A percentile compares a stretch with the other conserved stretches of the same genome.
Evolutionary conservation across 2,329 filamentous ascomycete genomes (phyloP).

Genomic region (Aspergillus luchuensis): DNA sequence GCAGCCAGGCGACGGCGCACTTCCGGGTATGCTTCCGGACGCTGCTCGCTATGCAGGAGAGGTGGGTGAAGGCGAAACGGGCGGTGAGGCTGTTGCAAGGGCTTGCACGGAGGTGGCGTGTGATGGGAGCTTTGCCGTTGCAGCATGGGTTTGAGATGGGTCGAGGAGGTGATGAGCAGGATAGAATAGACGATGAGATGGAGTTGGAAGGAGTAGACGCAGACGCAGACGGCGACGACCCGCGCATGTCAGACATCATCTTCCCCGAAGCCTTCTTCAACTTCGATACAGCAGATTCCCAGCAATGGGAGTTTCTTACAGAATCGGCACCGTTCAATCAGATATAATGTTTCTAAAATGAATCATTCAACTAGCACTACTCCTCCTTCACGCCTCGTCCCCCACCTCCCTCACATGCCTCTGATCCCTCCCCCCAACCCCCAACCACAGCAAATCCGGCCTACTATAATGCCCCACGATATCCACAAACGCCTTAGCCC

Average conservation of each 20-base stretch:
- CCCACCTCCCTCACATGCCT: background rate
- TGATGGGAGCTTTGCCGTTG: background rate
- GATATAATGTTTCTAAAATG: too few species aligned
- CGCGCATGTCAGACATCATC: too few species aligned
- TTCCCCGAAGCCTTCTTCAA: too few species aligned
- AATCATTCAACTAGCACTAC: too few species aligned
- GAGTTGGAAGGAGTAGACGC: too few species aligned
- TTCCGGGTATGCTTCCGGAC: background rate
- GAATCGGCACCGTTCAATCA: too few species aligned
- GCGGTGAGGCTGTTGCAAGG: background rate
- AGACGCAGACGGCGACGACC: too few species aligned
- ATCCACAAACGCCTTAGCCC: conserved; percentile 15
- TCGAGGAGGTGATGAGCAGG: too few species aligned
- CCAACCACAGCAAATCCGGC: background rate
- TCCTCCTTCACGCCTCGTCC: too few species aligned
- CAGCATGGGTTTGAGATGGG: background rate
- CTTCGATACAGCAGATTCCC: too few species aligned
- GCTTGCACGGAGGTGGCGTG: background rate
- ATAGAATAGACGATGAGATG: too few species aligned
- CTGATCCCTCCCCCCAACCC: background rate
- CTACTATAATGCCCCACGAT: background rate
- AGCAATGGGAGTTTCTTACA: too few species aligned
- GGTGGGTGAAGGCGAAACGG: background rate
- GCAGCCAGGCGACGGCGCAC: background rate
- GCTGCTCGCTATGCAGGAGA: background rate